A percentile compares a stretch with the other conserved stretches of the same genome.
Evolutionary conservation across 331 rosid genomes (phyloP).

Genomic region (Quercus lobata): DNA sequence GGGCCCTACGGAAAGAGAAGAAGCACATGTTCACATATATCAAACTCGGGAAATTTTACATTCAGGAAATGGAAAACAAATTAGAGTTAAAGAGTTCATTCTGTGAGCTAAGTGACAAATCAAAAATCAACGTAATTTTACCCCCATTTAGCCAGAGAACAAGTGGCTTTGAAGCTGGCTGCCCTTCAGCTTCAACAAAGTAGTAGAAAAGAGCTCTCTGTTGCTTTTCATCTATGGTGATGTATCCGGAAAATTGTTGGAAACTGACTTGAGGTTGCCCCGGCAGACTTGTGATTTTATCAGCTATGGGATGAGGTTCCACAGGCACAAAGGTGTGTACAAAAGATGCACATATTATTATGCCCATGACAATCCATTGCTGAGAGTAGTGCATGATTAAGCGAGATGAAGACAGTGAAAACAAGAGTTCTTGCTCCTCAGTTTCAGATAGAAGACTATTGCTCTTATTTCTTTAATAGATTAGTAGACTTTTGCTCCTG

Average conservation of each 20-base stretch:
- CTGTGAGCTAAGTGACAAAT: too few relatives aligned
- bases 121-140: not conserved
- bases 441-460: not conserved
- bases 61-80: not conserved
- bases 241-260: slow-evolving; percentile 32
- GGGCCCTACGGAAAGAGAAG: slow-evolving; percentile 22
- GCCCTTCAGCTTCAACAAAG: slow-evolving; percentile 35
- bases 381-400: not conserved
- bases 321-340: not conserved
- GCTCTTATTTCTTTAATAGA: too few relatives aligned
- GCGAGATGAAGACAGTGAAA: not conserved
- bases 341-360: not conserved
- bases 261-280: slow-evolving; percentile 27
- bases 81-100: not conserved
- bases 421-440: not conserved
- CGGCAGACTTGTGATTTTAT: slow-evolving; percentile 19
- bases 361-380: not conserved
- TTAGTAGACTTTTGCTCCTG: too few relatives aligned
- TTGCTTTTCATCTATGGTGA: slow-evolving; percentile 22
- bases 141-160: slow-evolving; percentile 48
- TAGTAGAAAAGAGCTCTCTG: slow-evolving; percentile 39
- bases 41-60: too few relatives aligned
- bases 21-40: not conserved
- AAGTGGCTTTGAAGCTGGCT: slow-evolving; percentile 33
- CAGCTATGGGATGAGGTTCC: not conserved